Evolutionary conservation across 2,329 filamentous ascomycete genomes (phyloP), one percentile per base, ranked within the genome.

Genomic region (Escovopsis sp.): DNA sequence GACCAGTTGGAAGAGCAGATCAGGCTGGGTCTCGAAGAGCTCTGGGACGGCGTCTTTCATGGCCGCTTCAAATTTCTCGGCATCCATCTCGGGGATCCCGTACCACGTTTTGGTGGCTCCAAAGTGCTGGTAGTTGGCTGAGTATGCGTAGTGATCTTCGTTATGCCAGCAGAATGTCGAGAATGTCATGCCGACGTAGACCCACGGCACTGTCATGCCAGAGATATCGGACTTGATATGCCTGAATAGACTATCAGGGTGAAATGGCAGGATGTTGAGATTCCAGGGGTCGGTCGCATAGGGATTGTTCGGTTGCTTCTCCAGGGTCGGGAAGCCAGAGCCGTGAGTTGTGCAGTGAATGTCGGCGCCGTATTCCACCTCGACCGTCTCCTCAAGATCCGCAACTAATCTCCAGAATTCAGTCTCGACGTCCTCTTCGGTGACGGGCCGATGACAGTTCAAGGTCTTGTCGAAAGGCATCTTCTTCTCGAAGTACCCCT

Each of bases 91-190:
- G 0, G 90, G 90, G 45, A 98, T 94, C 4, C 90, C 90, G 49
- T 98, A 98, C 90, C 90, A 98, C 0, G 90, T 98, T 62, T 98
- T 98, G 2, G 90, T 98, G 2, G 87, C 86, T 9, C 90, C 90
- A 49, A 98, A 93, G 49, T 98, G 90, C 54, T 98, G 90, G 49
- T 96, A 98, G 46, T 98, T 98, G 35, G 90, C 82, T 1, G 90
- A 98, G 53, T 96, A 98, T 2, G 90, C 80, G 53, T 94, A 94
- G 52, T 98, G 90, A 50, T 98, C 90, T 51, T 98, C 90, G 43
- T 94, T 94, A 55, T 98, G 90, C 90, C 90, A 98, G 57, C 90
- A 98, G 52, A 98, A 98, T 0, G 90, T 96, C 0, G 90, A 98
- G 54, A 98, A 98, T 27, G 93, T 92, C 90, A 98, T 98, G 41